Evolutionary conservation across 495 filamentous ascomycete genomes (phyloP).

Genomic region (Aspergillus wentii): DNA sequence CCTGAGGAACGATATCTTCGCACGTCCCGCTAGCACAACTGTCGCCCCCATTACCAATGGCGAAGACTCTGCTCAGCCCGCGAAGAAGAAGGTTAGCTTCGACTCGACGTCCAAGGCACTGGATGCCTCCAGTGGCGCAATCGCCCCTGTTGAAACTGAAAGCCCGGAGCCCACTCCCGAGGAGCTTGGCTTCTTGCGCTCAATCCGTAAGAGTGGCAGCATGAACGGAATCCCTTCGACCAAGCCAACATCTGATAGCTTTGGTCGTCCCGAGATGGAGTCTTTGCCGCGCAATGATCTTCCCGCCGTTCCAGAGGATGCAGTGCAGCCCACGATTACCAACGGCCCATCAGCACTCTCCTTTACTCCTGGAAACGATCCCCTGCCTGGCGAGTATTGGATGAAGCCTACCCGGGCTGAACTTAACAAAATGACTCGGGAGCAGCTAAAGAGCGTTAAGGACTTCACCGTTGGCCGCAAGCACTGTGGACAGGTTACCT

Average conservation of each 20-base stretch:
- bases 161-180: constrained; percentile 55
- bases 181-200: constrained; percentile 63
- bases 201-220: constrained; percentile 36
- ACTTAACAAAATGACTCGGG: constrained; percentile 65
- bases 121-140: constrained; percentile 35
- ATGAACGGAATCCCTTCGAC: constrained; percentile 48
- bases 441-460: constrained; percentile 64
- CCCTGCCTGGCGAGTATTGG: constrained; percentile 72
- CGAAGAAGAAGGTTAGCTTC: constrained; percentile 86
- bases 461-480: constrained; percentile 79
- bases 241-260: constrained; percentile 20
- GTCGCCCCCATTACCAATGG: constrained; percentile 47
- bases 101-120: constrained; percentile 51
- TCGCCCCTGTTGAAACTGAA: constrained; percentile 40
- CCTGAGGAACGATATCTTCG: constrained; percentile 72
- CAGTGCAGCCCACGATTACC: constrained; percentile 27
- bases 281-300: constrained; percentile 72
- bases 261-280: constrained; percentile 60
- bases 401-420: constrained; percentile 70
- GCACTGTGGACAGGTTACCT: constrained; percentile 71
- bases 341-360: constrained; percentile 26
- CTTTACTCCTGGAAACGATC: constrained; percentile 41
- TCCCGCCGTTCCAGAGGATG: constrained; percentile 71
- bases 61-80: constrained; percentile 29
- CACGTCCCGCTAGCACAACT: constrained; percentile 38